Evolutionary conservation across 345 rosid genomes (phyloP).

Genomic region (Populus tremula): DNA sequence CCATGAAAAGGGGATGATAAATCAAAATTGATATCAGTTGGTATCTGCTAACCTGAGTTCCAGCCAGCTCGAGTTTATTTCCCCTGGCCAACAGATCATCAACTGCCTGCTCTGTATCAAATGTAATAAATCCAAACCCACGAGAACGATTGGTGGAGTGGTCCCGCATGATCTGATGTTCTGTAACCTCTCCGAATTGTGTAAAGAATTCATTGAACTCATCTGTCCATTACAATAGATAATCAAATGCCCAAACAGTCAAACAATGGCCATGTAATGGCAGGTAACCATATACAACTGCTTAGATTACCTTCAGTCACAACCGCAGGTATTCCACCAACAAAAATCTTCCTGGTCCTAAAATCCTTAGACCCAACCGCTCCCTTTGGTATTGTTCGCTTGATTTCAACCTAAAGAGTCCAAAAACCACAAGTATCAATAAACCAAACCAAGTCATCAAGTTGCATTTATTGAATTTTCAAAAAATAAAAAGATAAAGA

Average conservation of each 20-base stretch:
- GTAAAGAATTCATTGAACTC: slow-evolving; percentile 35
- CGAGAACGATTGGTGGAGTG: slow-evolving; percentile 35
- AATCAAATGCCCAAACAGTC: background rate
- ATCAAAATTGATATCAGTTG: background rate
- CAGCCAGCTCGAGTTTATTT: slow-evolving; percentile 29
- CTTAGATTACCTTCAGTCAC: slow-evolving; percentile 63
- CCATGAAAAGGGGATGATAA: background rate
- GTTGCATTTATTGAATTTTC: background rate
- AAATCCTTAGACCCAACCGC: slow-evolving; percentile 65
- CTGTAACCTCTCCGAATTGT: slow-evolving; percentile 27
- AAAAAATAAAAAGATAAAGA: background rate
- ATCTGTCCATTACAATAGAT: slow-evolving; percentile 12
- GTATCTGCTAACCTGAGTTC: slow-evolving; percentile 24
- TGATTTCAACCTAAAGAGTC: slow-evolving; percentile 72
- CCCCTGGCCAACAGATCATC: slow-evolving; percentile 32
- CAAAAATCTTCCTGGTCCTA: slow-evolving; percentile 85
- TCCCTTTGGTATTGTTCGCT: slow-evolving; percentile 90
- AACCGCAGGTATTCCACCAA: slow-evolving; percentile 82
- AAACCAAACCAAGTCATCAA: background rate
- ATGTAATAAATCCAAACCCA: slow-evolving; percentile 36
- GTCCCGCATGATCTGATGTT: slow-evolving; percentile 37
- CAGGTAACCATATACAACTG: background rate
- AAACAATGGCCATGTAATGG: background rate
- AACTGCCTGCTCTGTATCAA: slow-evolving; percentile 28
- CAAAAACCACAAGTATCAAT: background rate